Evolutionary conservation across 2,329 filamentous ascomycete species (phyloP), one percentile per base, ranked within the genome.

Genomic region (Fusarium paranaense): DNA sequence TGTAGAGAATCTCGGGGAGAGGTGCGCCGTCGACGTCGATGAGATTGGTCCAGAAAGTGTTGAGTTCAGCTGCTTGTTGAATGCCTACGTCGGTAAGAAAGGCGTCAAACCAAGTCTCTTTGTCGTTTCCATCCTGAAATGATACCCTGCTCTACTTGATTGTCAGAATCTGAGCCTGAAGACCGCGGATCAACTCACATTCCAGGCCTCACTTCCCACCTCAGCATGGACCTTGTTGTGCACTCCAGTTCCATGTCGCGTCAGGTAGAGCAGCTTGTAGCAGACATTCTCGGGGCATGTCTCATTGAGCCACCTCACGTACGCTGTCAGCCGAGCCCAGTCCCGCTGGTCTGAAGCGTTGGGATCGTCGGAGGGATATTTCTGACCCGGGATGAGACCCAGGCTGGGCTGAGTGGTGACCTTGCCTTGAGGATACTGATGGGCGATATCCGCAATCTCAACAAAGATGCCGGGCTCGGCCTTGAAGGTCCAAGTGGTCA

Each of bases 121-220:
- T 80, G 9, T 76, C 83, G 38, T 86, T 82, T 8, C 83, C 83
- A 5, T 85, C 81, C 5, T 85, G 79, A 9, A 78, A 80, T 1
- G 83, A 83, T 76, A 84, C 84, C 69, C 83, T 72, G 11, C 76
- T 78, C 83, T 75, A 22, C 50, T 27, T 13, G 3, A 6, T 5
- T 0, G 16, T 78, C 13, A 78, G 70, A 13, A 11, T 47, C 1
- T 50, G 22, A 3, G 14, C 16, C 27, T 6, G 11, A 52, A 25
- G 7, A 16, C 3, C 9, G 0, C 1, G 7, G 0, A 8, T 38
- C 14, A 18, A 76, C 81, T 68, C 71, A 84, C 84, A 78, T 91
- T 87, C 89, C 90, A 91, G 13, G 84, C 87, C 5, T 84, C 83
- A 0, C 86, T 89, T 45, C 89, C 89, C 66, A 90, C 90, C 73